Evolutionary conservation across 2,329 filamentous ascomycete species (phyloP), one percentile per base, ranked within the genome.

Genomic region (Davidsoniella eucalypti): DNA sequence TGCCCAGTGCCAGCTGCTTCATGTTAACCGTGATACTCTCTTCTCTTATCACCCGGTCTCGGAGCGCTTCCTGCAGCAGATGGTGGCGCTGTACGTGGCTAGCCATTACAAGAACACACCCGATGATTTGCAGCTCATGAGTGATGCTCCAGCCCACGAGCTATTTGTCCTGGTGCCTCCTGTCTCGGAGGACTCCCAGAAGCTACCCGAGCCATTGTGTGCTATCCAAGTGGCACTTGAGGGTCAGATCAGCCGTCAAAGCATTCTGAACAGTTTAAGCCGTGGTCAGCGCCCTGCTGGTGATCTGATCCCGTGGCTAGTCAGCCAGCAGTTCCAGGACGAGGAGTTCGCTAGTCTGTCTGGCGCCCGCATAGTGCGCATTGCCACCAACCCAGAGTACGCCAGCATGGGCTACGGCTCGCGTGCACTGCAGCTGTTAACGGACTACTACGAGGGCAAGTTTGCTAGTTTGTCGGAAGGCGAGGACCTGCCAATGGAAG

Each of bases 21-120:
- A 87, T 58, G 87, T 98, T 59, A 98, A 96, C 67, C 83, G 92
- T 51, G 92, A 98, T 66, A 96, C 90, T 7, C 76, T 98, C 12
- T 98, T 98, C 69, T 96, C 90, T 10, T 98, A 93, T 70, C 92
- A 98, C 60, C 87, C 88, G 2, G 87, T 96, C 17, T 93, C 92
- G 2, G 92, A 98, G 64, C 92, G 88, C 61, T 96, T 98, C 67
- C 68, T 98, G 50, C 92, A 98, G 63, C 87, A 94, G 59, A 95
- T 98, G 87, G 90, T 98, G 66, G 87, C 88, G 1, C 75, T 98
- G 2, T 98, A 96, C 59, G 93, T 98, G 25, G 87, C 92, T 25
- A 94, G 87, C 49, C 87, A 94, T 65, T 95, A 98, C 72, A 96
- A 96, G 66, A 98, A 98, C 66, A 87, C 88, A 0, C 92, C 92